Evolutionary conservation across 2,329 filamentous ascomycete genomes (phyloP).

Genomic region (Fusarium robinianum): DNA sequence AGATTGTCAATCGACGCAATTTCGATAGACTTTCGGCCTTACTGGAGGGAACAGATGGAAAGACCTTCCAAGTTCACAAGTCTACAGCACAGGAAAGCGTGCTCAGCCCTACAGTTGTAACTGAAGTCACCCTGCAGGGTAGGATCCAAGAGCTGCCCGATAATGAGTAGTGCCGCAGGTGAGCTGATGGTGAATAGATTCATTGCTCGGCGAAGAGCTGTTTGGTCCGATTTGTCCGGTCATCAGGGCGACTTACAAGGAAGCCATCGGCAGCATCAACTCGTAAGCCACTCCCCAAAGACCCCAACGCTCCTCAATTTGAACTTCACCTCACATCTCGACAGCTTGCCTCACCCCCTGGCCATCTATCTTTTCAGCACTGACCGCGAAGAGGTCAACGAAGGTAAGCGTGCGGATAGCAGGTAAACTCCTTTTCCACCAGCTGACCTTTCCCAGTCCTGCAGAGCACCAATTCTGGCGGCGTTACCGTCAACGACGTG

Average conservation of each 20-base stretch:
- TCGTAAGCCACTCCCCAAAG: too few relatives aligned
- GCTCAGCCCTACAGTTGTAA: conserved; percentile 47
- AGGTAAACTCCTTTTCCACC: too few relatives aligned
- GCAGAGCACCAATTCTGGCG: conserved; percentile 45
- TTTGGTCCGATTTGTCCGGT: conserved; percentile 23
- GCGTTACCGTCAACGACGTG: conserved; percentile 52
- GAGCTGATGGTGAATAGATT: too few relatives aligned
- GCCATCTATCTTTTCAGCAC: conserved; percentile 12
- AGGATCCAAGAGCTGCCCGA: too few relatives aligned
- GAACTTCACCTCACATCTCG: too few relatives aligned
- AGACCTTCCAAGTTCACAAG: conserved; percentile 43
- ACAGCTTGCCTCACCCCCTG: conserved; percentile 3
- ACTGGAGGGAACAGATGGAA: conserved; percentile 43
- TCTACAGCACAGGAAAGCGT: conserved; percentile 37
- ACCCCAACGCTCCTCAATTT: too few relatives aligned
- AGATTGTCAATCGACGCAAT: conserved; percentile 49
- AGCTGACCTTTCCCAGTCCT: too few relatives aligned
- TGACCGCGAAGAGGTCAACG: conserved; percentile 13
- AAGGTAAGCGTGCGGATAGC: too few relatives aligned
- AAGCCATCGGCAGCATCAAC: conserved; percentile 4
- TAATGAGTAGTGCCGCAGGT: too few relatives aligned
- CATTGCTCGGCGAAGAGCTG: conserved; percentile 50
- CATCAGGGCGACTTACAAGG: conserved; percentile 2
- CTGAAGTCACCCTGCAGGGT: conserved; percentile 40
- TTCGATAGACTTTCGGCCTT: conserved; percentile 47